These are phyloP conservation scores for Calonectria pteridis DNA, from an alignment of 2,329 filamentous ascomycete species.

Conservation along the genomic window DNA sequence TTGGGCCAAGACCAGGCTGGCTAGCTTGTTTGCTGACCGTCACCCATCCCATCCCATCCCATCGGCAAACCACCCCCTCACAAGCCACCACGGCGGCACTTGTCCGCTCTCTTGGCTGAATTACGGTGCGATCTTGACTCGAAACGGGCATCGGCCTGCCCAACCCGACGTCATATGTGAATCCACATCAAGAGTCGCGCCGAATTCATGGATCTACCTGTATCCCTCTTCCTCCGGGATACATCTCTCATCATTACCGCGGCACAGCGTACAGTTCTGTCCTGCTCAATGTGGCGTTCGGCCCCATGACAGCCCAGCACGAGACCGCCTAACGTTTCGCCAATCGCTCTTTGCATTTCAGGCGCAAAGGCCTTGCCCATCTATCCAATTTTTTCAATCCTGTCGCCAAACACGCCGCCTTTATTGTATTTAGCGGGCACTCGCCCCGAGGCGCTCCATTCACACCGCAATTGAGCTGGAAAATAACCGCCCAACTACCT, in stretches of 20 bases:
- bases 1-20: constrained; percentile 5
- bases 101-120: background rate
- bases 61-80: constrained; percentile 13
- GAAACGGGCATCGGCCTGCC: background rate
- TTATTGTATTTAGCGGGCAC: background rate
- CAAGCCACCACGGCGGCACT: constrained; percentile 7
- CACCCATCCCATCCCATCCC: constrained; percentile 11
- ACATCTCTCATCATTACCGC: background rate
- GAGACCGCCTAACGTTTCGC: background rate
- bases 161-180: constrained; percentile 3
- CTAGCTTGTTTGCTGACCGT: constrained; percentile 3
- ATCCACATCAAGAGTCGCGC: background rate
- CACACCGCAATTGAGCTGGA: constrained; percentile 21
- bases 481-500: constrained; percentile 9
- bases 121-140: background rate
- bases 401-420: background rate
- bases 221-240: background rate
- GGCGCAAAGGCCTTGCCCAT: background rate
- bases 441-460: background rate
- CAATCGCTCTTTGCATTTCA: background rate
- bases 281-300: background rate
- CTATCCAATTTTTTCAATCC: background rate
- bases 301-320: background rate
- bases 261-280: background rate
- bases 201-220: background rate